Evolutionary conservation across 148 eudicot genomes (phyloP), one percentile per base, ranked within the genome.

Genomic region (Camellia lanceoleosa): DNA sequence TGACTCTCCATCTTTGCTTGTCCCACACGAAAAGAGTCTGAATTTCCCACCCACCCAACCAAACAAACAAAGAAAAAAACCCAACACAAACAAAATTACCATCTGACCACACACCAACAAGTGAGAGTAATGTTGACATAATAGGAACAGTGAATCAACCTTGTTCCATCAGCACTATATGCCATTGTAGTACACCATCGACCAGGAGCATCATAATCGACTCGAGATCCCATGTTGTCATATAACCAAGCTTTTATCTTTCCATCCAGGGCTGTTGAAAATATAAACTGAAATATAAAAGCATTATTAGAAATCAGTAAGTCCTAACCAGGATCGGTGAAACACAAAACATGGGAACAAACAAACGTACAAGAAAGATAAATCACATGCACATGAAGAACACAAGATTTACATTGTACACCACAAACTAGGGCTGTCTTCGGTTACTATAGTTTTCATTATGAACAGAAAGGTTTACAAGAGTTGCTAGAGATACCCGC

Each of bases 191-290:
- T 91, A 84, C 95, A 89, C 92, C 92, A 91, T 54, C 89, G 89
- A 77, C 98, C 95, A 61, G 98, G 98, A 81, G 98, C 97, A 74
- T 90, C 92, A 67, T 91, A 95, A 76, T 92, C 92, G 38, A 93
- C 94, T 68, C 94, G 92, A 73, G 98, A 91, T 75, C 94, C 97
- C 83, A 86, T 60, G 78, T 91, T 91, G 84, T 95, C 98, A 87
- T 90, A 95, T 73, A 95, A 77, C 98, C 98, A 95, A 79, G 96
- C 95, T 85, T 90, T 95, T 79, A 95, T 93, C 85, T 93, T 91
- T 63, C 98, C 98, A 84, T 90, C 97, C 67, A 90, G 87, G 59
- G 98, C 94, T 49, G 97, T 88, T 73, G 98, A 95, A 82, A 95
- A 90, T 80, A 95, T 85, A 76, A 95, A 93, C 98, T 95, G 92